Evolutionary conservation across 768 basidiomycete species (phyloP).

Genomic region (Psilocybe subaeruginosa): DNA sequence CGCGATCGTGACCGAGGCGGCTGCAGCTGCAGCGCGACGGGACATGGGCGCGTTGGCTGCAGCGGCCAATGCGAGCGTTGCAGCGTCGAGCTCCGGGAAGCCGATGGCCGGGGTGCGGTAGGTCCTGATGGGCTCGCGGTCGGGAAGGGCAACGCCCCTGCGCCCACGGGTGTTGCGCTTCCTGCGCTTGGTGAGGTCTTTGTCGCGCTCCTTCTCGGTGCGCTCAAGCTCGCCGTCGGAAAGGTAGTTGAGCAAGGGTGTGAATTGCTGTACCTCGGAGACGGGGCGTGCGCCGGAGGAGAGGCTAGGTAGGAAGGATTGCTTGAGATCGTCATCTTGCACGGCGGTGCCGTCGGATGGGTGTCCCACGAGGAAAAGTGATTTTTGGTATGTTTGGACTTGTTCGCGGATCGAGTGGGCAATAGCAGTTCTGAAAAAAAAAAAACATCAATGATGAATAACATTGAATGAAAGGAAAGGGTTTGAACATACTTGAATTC

Average conservation of each 20-base stretch:
- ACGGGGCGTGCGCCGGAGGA: constrained; percentile 69
- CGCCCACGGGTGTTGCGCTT: constrained; percentile 84
- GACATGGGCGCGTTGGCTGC: constrained; percentile 71
- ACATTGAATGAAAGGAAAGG: not conserved
- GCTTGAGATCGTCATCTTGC: constrained; percentile 89
- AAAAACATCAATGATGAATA: not conserved
- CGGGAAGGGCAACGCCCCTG: constrained; percentile 82
- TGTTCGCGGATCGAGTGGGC: constrained; percentile 97
- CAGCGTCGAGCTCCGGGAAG: constrained; percentile 78
- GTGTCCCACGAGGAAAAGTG: constrained; percentile 88
- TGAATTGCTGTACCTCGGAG: constrained; percentile 80
- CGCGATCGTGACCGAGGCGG: constrained; percentile 82
- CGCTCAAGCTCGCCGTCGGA: constrained; percentile 88
- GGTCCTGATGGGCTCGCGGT: constrained; percentile 91
- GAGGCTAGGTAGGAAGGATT: constrained; percentile 86
- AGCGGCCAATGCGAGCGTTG: constrained; percentile 66
- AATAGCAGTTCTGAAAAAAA: constrained; percentile 85
- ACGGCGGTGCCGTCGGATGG: constrained; percentile 77
- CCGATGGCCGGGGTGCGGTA: constrained; percentile 88
- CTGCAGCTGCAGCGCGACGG: constrained; percentile 84
- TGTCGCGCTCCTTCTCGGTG: constrained; percentile 92
- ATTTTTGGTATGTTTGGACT: constrained; percentile 89
- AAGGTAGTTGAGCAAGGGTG: constrained; percentile 88
- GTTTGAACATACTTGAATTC: constrained; percentile 80
- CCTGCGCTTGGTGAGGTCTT: constrained; percentile 84